Conservation (phyloP, 805 yeast species). For the Schizosaccharomyces japonicus region DNA sequence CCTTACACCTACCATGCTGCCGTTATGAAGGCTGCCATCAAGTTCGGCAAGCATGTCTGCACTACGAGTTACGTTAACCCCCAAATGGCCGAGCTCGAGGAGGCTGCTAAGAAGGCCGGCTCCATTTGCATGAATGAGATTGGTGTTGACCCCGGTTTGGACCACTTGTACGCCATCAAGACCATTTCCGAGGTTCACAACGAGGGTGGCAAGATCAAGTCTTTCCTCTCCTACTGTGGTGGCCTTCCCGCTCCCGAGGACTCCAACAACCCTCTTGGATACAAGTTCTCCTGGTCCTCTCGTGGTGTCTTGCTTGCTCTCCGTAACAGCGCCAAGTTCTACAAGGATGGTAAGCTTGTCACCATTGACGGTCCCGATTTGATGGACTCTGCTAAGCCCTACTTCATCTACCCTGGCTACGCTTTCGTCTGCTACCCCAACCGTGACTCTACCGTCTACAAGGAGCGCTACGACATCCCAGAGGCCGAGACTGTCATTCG, state of each 20-base stretch:
- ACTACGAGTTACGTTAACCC: conserved; percentile 71
- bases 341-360: conserved; percentile 62
- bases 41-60: conserved; percentile 55
- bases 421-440: conserved; percentile 91
- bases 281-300: conserved; percentile 97
- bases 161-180: conserved; percentile 93
- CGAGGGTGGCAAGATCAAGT: conserved; percentile 73
- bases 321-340: conserved; percentile 79
- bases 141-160: conserved; percentile 96
- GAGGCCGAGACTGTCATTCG: conserved; percentile 92
- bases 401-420: conserved; percentile 85
- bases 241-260: conserved; percentile 96
- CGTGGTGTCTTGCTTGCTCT: conserved; percentile 91
- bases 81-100: conserved; percentile 10
- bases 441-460: conserved; percentile 89
- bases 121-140: conserved; percentile 95
- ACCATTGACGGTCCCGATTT: conserved; percentile 67
- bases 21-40: conserved; percentile 84
- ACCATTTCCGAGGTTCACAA: conserved; percentile 90
- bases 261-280: conserved; percentile 93
- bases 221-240: conserved; percentile 93
- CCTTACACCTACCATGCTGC: conserved; percentile 87
- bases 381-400: conserved; percentile 87
- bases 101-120: conserved; percentile 57
- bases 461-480: conserved; percentile 77